Percentiles rank a stretch among this genome's conserved stretches.
phyloP scores from a whole-genome alignment of 2,329 filamentous ascomycete genomes.

The Botrytis hyacinthi region DNA sequence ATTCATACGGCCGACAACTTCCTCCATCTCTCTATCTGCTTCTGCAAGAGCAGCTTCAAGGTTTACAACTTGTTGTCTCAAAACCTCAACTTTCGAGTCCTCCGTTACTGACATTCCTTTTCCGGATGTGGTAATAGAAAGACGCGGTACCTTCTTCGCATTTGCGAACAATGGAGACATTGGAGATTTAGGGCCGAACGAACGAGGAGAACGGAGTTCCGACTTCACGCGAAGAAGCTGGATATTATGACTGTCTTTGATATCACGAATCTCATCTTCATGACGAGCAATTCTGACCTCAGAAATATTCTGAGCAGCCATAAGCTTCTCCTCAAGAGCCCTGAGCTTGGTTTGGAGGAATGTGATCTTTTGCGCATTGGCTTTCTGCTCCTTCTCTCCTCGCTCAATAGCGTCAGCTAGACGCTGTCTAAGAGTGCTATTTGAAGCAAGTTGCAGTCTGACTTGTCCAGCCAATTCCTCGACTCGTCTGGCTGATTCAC shows the following conservation, averaged over 20 bases:
- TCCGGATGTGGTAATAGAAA: slow-evolving; percentile 48
- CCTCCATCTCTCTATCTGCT: slow-evolving; percentile 78
- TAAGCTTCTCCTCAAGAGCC: slow-evolving; percentile 77
- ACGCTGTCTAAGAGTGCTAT: slow-evolving; percentile 70
- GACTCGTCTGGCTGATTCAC: slow-evolving; percentile 71
- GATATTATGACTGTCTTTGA: slow-evolving; percentile 74
- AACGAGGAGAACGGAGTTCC: slow-evolving; percentile 47
- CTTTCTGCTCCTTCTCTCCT: slow-evolving; percentile 78
- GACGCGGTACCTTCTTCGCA: slow-evolving; percentile 52
- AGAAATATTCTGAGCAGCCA: slow-evolving; percentile 78
- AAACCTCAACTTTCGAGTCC: slow-evolving; percentile 68
- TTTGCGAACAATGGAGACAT: slow-evolving; percentile 60
- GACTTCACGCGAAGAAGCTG: slow-evolving; percentile 74
- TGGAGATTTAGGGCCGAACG: slow-evolving; percentile 58
- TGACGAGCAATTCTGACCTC: slow-evolving; percentile 81
- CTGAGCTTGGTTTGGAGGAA: slow-evolving; percentile 79
- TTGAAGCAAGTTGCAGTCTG: slow-evolving; percentile 74
- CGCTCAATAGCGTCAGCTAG: slow-evolving; percentile 77
- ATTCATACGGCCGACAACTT: slow-evolving; percentile 80
- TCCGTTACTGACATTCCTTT: slow-evolving; percentile 65
- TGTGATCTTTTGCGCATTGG: slow-evolving; percentile 79
- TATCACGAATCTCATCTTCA: slow-evolving; percentile 75
- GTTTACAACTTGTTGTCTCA: slow-evolving; percentile 77
- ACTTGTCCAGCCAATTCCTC: slow-evolving; percentile 79
- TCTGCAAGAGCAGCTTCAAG: slow-evolving; percentile 77